phyloP scores from a whole-genome alignment of 768 basidiomycete species.

The Neoboletus subvelutipes region DNA sequence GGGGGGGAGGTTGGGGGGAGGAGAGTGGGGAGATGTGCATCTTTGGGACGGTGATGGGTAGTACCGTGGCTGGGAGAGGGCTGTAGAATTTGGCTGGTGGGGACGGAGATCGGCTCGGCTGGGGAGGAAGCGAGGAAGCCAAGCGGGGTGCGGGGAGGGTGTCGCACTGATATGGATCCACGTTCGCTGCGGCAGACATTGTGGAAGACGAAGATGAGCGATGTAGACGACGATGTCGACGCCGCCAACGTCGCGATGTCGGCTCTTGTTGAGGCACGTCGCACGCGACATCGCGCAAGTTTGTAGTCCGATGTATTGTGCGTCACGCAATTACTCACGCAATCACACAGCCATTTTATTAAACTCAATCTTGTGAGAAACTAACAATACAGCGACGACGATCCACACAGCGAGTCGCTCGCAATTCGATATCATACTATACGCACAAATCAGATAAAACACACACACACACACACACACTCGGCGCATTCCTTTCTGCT shows the following conservation, averaged over 20 bases:
- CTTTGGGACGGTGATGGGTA: neutral
- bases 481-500: conserved; percentile 25
- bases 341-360: conserved; percentile 21
- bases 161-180: conserved; percentile 58
- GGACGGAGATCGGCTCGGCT: neutral
- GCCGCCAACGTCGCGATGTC: neutral
- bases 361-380: neutral
- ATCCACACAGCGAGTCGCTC: conserved; percentile 23
- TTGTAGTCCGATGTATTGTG: neutral
- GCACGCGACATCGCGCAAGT: conserved; percentile 37
- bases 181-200: conserved; percentile 21
- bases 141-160: conserved; percentile 66
- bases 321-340: conserved; percentile 4
- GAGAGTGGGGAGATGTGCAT: conserved; percentile 4
- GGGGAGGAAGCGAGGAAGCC: conserved; percentile 24
- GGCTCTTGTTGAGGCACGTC: conserved; percentile 19
- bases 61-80: neutral
- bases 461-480: conserved; percentile 12
- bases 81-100: conserved; percentile 13
- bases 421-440: conserved; percentile 38
- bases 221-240: neutral
- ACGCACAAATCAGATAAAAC: conserved; percentile 35
- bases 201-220: too few relatives aligned
- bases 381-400: conserved; percentile 33
- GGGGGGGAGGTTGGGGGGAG: conserved; percentile 34